These are phyloP conservation scores for Backusella macrospora DNA, from an alignment of 192 early-diverging fungal species.

Conservation along the genomic window DNA sequence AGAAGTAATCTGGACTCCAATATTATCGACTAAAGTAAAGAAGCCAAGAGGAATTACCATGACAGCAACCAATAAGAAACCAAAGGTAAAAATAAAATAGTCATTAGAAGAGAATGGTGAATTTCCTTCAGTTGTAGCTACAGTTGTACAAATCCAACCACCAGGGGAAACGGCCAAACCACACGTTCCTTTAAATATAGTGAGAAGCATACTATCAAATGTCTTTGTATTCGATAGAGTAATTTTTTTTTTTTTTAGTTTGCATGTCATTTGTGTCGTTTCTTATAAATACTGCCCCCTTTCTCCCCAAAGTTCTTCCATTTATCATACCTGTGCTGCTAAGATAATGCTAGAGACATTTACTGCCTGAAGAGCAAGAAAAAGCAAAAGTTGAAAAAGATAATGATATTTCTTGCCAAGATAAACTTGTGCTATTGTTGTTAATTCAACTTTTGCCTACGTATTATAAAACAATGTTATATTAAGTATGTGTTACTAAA, in stretches of 20 bases:
- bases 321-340: conserved; percentile 58
- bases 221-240: too few relatives aligned
- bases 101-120: conserved; percentile 54
- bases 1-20: conserved; percentile 66
- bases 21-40: conserved; percentile 69
- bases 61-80: conserved; percentile 51
- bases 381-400: conserved; percentile 64
- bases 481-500: neutral
- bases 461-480: neutral
- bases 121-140: conserved; percentile 44
- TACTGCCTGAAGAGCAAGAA: conserved; percentile 68
- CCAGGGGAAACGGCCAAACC: conserved; percentile 62
- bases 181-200: conserved; percentile 64
- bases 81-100: conserved; percentile 62
- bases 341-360: conserved; percentile 73
- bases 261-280: neutral
- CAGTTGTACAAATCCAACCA: conserved; percentile 59
- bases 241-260: conserved; percentile 18
- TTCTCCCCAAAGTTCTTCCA: neutral
- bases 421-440: conserved; percentile 67
- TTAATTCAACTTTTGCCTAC: conserved; percentile 69
- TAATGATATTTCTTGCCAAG: conserved; percentile 65
- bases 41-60: conserved; percentile 62
- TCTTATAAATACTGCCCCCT: neutral
- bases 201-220: conserved; percentile 68